Evolutionary conservation across 768 basidiomycete species (phyloP), one percentile per base, ranked within the genome.

Genomic region (Naganishia vishniacii): DNA sequence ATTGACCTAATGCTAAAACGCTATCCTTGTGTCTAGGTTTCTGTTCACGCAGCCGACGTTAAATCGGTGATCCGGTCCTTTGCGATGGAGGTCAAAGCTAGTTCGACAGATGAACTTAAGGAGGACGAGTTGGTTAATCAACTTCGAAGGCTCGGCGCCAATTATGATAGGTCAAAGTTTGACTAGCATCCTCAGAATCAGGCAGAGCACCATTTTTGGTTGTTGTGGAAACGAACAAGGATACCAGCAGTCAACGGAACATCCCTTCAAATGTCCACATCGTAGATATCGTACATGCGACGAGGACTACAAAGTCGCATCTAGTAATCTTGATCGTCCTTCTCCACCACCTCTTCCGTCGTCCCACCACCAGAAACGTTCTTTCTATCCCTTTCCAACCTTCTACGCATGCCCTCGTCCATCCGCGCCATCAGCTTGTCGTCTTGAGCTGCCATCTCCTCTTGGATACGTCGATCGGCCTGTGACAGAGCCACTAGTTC

Each of bases 71-170:
- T 63, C 23, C n/a, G 42, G 29, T 31, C 62, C 15, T 63, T 51
- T 85, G 89, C 89, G 58, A 87, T 95, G 72, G 91, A 95, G 71
- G 89, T 97, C 63, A 82, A 89, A 15, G 91, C 91, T 37, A 82
- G 83, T 59, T 86, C 89, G 75, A 84, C 83, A 75, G 86, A 88
- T 59, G 92, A 95, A 78, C 78, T 97, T 65, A 86, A 85, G 69
- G 88, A 78, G 71, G 73, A 56, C 40, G 20, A 9, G 15, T 32
- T 56, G 2, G 53, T 56, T n/a, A 56, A 56, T 40, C 53, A 56
- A 26, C 53, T 56, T 26, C 53, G 53, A 56, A 37, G 53, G 53
- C 37, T 56, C 16, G 53, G 53, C 9, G 53, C 53, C 37, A 56
- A 56, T 18, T 56, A 56, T 15, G 53, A 56, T n/a, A 23, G 53